Percentiles rank a stretch among this genome's conserved stretches.
phyloP scores from a whole-genome alignment of 768 basidiomycete genomes.

The Astraeus odoratus region DNA sequence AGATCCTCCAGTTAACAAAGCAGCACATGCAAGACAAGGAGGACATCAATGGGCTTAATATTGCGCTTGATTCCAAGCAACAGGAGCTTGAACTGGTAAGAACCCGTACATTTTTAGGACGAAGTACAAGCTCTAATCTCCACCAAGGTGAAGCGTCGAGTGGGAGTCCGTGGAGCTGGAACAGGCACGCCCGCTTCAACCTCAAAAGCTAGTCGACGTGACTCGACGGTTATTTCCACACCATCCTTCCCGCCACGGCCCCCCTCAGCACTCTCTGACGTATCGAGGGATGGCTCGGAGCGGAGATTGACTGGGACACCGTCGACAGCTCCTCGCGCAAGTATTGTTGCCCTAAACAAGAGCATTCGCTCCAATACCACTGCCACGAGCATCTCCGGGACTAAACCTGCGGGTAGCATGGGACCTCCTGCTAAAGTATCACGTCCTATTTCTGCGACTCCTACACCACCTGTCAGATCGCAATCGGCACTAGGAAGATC shows the following conservation, averaged over 20 bases:
- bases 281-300: conserved; percentile 32
- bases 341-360: conserved; percentile 37
- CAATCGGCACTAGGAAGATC: conserved; percentile 27
- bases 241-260: conserved; percentile 42
- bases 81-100: conserved; percentile 86
- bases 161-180: conserved; percentile 49
- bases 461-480: conserved; percentile 30
- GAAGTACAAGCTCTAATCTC: not conserved
- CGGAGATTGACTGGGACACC: conserved; percentile 31
- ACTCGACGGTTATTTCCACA: conserved; percentile 52
- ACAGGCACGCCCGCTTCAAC: conserved; percentile 49
- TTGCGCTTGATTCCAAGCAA: conserved; percentile 90
- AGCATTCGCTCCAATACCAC: conserved; percentile 41
- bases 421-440: conserved; percentile 36
- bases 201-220: conserved; percentile 38
- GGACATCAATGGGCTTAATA: conserved; percentile 78
- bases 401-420: conserved; percentile 37
- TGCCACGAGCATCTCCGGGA: conserved; percentile 15
- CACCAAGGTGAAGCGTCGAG: conserved; percentile 55
- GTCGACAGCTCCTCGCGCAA: conserved; percentile 21
- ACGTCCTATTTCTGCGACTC: conserved; percentile 32
- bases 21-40: conserved; percentile 62
- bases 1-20: conserved; percentile 65
- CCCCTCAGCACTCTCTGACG: conserved; percentile 49
- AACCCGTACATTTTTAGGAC: conserved; percentile 10